These are phyloP conservation scores for Quambalaria eucalypti DNA, from an alignment of 1,284 basidiomycete species.

Conservation along the genomic window DNA sequence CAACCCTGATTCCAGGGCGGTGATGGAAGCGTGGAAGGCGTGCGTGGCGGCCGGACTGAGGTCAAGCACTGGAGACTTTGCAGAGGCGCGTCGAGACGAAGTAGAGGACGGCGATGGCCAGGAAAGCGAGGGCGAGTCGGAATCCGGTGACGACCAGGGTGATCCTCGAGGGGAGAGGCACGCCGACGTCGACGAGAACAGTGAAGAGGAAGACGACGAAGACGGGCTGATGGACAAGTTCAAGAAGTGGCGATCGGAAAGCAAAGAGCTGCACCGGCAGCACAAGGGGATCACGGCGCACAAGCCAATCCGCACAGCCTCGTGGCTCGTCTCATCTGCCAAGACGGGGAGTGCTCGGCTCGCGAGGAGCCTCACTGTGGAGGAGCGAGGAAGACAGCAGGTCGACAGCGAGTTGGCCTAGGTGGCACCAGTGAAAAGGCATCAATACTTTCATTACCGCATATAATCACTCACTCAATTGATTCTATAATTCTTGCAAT, in stretches of 20 bases:
- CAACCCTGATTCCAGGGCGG: slow-evolving; percentile 15
- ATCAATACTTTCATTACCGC: too few species aligned
- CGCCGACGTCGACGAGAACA: slow-evolving; percentile 4
- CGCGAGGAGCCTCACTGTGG: slow-evolving; percentile 10
- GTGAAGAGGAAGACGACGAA: slow-evolving; percentile 3
- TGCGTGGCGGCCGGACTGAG: slow-evolving; percentile 18
- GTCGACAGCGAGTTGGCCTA: slow-evolving; percentile 25
- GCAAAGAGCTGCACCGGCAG: slow-evolving; percentile 20
- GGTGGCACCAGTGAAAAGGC: too few species aligned
- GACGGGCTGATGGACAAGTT: slow-evolving; percentile 18
- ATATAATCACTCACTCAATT: too few species aligned
- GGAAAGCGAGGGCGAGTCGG: neutral
- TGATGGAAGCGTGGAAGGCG: slow-evolving; percentile 24
- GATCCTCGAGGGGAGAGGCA: neutral
- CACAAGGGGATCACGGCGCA: slow-evolving; percentile 21
- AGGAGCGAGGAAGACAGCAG: slow-evolving; percentile 12
- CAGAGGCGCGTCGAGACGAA: neutral
- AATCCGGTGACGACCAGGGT: neutral
- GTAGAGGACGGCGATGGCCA: neutral
- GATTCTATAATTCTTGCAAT: too few species aligned
- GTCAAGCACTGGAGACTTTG: slow-evolving; percentile 21
- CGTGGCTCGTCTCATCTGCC: slow-evolving; percentile 15
- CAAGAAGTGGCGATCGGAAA: slow-evolving; percentile 20
- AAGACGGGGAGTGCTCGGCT: slow-evolving; percentile 7
- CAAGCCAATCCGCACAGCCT: slow-evolving; percentile 20